A percentile compares a stretch with the other conserved stretches of the same genome.
These are phyloP conservation scores for Tillandsia fasciculata DNA, from an alignment of 176 grass and related monocot species.

Conservation along the genomic window DNA sequence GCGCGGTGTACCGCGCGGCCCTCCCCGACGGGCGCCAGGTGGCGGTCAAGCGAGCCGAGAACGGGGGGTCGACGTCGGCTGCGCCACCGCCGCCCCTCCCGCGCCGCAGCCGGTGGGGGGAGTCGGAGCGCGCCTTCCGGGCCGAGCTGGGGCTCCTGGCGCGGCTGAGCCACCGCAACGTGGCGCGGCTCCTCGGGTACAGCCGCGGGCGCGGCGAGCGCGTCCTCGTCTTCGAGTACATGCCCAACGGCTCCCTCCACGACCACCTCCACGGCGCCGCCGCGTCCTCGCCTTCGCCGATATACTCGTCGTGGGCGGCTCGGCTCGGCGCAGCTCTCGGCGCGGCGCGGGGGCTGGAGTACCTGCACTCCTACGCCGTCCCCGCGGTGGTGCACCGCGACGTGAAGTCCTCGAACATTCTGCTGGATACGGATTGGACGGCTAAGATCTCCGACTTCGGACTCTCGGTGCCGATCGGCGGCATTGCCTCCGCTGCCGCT, in stretches of 20 bases:
- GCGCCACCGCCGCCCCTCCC: neutral
- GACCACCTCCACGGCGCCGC: conserved; percentile 56
- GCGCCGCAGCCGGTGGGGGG: conserved; percentile 14
- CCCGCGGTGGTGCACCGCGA: conserved; percentile 89
- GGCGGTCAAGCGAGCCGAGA: conserved; percentile 66
- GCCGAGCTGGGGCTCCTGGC: conserved; percentile 65
- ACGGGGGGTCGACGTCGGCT: neutral
- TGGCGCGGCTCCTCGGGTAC: conserved; percentile 67
- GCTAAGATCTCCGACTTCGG: conserved; percentile 96
- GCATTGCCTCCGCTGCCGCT: conserved; percentile 19
- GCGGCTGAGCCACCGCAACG: conserved; percentile 80
- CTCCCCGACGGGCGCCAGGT: conserved; percentile 54
- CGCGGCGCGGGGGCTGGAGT: conserved; percentile 82
- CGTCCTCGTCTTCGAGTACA: conserved; percentile 72
- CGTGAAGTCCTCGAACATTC: conserved; percentile 91
- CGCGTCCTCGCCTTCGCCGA: conserved; percentile 18
- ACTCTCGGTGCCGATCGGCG: conserved; percentile 38
- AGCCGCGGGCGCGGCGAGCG: conserved; percentile 68
- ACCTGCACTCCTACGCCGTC: conserved; percentile 94
- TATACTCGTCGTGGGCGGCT: conserved; percentile 64
- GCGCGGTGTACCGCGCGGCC: conserved; percentile 61
- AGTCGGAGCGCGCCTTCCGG: conserved; percentile 57
- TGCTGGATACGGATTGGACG: conserved; percentile 75
- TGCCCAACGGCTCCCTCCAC: conserved; percentile 69
- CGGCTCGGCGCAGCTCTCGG: conserved; percentile 67